A percentile compares a stretch with the other conserved stretches of the same genome.
Conservation (phyloP, 192 early-diverging fungal species). For the Neocallimastix lanati region DNA sequence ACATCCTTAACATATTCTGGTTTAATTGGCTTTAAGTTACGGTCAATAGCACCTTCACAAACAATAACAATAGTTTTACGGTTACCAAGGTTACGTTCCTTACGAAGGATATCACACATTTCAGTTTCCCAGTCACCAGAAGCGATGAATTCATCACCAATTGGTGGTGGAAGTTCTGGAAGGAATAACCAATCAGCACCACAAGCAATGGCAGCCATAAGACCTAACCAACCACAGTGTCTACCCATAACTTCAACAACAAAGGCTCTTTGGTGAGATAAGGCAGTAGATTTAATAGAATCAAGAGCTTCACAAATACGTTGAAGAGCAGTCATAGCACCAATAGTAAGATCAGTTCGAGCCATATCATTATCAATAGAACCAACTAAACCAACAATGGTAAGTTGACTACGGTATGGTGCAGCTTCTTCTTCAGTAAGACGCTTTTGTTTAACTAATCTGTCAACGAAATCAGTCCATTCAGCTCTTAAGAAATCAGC, state of each 20-base stretch:
- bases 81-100: conserved; percentile 62
- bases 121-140: conserved; percentile 60
- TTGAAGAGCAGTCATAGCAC: conserved; percentile 77
- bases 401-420: conserved; percentile 42
- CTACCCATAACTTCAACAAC: conserved; percentile 97
- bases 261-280: conserved; percentile 88
- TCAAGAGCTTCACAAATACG: conserved; percentile 93
- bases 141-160: conserved; percentile 20
- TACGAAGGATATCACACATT: conserved; percentile 64
- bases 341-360: conserved; percentile 80
- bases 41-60: conserved; percentile 87
- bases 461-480: conserved; percentile 66
- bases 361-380: conserved; percentile 90
- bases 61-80: conserved; percentile 89
- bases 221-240: conserved; percentile 88
- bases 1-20: conserved; percentile 67
- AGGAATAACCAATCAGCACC: conserved; percentile 94
- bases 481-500: conserved; percentile 79
- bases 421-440: conserved; percentile 41
- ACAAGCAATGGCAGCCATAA: conserved; percentile 53
- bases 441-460: conserved; percentile 39
- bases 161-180: conserved; percentile 73
- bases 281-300: conserved; percentile 75
- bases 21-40: conserved; percentile 69
- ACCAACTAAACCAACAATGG: conserved; percentile 90